These are phyloP conservation scores for Trypanosoma brucei DNA, from an alignment of 208 protist genomes.

Conservation along the genomic window DNA sequence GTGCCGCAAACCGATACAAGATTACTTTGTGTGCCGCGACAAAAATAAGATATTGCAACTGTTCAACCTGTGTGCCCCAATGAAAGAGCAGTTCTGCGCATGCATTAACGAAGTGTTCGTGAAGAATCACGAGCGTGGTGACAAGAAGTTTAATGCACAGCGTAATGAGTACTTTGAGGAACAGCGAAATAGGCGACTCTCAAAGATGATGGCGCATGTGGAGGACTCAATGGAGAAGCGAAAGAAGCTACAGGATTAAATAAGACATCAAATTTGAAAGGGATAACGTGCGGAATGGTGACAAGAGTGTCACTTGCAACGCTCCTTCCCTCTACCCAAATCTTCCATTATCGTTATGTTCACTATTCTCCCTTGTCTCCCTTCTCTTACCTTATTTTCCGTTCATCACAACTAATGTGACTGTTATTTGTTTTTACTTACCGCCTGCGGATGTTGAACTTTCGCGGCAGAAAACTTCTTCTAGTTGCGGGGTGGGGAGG, in stretches of 20 bases:
- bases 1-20: conserved; percentile 74
- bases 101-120: conserved; percentile 87
- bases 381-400: too few species aligned
- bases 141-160: conserved; percentile 74
- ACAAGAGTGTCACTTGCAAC: background rate
- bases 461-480: too few species aligned
- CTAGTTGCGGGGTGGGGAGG: too few species aligned
- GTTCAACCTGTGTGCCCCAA: conserved; percentile 73
- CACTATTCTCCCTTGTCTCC: too few species aligned
- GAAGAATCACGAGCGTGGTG: conserved; percentile 70
- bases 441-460: background rate
- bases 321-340: background rate
- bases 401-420: background rate
- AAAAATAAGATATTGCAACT: conserved; percentile 60
- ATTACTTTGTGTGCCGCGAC: conserved; percentile 83
- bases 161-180: conserved; percentile 59
- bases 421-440: conserved; percentile 3
- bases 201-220: conserved; percentile 54
- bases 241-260: conserved; percentile 67
- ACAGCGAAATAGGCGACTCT: conserved; percentile 52
- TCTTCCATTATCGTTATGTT: background rate
- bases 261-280: conserved; percentile 1
- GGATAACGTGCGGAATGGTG: background rate
- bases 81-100: conserved; percentile 81
- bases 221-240: conserved; percentile 58